phyloP scores from a whole-genome alignment of 1,284 basidiomycete genomes.

The Termitomyces sp. region DNA sequence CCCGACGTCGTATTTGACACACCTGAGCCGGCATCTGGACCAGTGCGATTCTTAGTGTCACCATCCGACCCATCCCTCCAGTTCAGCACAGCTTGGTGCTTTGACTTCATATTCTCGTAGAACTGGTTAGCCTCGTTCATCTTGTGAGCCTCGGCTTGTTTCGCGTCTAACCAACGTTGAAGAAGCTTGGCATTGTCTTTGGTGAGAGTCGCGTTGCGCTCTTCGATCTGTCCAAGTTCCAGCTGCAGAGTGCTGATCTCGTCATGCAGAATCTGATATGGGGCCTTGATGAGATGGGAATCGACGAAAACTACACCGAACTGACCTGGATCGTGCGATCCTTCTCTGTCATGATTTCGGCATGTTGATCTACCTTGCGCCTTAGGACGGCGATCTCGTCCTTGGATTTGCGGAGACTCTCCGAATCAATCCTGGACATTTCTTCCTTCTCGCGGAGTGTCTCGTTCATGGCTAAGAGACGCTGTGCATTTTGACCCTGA shows the following conservation, averaged over 20 bases:
- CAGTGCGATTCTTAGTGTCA: slow-evolving; percentile 11
- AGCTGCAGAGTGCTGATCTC: slow-evolving; percentile 88
- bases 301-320: slow-evolving; percentile 1
- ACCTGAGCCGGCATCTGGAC: slow-evolving; percentile 25
- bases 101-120: slow-evolving; percentile 76
- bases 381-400: slow-evolving; percentile 70
- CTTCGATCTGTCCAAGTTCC: slow-evolving; percentile 85
- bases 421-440: slow-evolving; percentile 67
- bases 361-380: slow-evolving; percentile 80
- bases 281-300: slow-evolving; percentile 5
- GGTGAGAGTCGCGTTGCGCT: slow-evolving; percentile 79
- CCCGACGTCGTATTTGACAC: slow-evolving; percentile 47
- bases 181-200: slow-evolving; percentile 93
- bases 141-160: slow-evolving; percentile 88
- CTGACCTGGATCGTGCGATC: slow-evolving; percentile 83
- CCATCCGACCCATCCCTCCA: slow-evolving; percentile 42
- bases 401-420: slow-evolving; percentile 66
- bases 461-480: slow-evolving; percentile 89
- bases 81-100: slow-evolving; percentile 43
- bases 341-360: slow-evolving; percentile 82
- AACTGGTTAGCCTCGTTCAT: slow-evolving; percentile 91
- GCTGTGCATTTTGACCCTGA: slow-evolving; percentile 92
- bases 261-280: slow-evolving; percentile 80
- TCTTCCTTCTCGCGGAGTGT: slow-evolving; percentile 91
- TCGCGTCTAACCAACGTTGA: slow-evolving; percentile 93